These are phyloP conservation scores for Cyclotella distinguenda DNA, from an alignment of 108 stramenopile genomes.

Conservation along the genomic window DNA sequence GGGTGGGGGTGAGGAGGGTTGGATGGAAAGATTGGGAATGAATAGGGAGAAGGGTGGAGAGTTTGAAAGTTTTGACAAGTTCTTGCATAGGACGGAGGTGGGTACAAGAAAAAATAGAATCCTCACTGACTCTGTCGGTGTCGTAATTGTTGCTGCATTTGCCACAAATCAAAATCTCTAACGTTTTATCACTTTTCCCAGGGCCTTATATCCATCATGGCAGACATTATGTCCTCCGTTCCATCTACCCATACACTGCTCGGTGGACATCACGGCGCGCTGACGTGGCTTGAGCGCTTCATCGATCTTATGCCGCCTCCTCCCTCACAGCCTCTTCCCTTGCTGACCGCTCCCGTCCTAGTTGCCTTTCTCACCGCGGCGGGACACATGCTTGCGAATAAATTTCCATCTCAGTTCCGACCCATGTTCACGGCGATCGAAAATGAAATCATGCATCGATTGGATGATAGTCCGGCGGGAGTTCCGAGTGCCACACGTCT, in stretches of 20 bases:
- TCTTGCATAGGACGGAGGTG: conserved; percentile 73
- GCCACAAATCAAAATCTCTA: background rate
- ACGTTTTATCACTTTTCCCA: conserved; percentile 1
- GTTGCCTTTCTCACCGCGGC: conserved; percentile 81
- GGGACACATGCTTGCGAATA: conserved; percentile 84
- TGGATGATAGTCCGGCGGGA: conserved; percentile 77
- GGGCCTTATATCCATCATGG: conserved; percentile 79
- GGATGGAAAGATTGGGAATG: conserved; percentile 89
- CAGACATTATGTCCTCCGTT: conserved; percentile 69
- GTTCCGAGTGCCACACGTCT: conserved; percentile 76
- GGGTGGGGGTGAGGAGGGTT: conserved; percentile 53
- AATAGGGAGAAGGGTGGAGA: conserved; percentile 64
- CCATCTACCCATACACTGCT: conserved; percentile 65
- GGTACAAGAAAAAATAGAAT: background rate
- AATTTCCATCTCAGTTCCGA: conserved; percentile 53
- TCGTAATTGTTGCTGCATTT: background rate
- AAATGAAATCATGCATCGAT: conserved; percentile 52
- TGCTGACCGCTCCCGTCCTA: conserved; percentile 82
- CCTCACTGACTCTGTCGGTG: background rate
- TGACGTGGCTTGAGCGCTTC: conserved; percentile 79
- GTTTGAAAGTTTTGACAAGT: conserved; percentile 82
- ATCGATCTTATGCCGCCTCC: conserved; percentile 60
- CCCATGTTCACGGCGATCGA: conserved; percentile 48
- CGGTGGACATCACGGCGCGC: conserved; percentile 72
- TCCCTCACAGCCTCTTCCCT: conserved; percentile 61